Percentiles rank a stretch among this genome's conserved stretches.
Evolutionary conservation across 805 yeast species (phyloP).

Genomic region (Candida corydali): DNA sequence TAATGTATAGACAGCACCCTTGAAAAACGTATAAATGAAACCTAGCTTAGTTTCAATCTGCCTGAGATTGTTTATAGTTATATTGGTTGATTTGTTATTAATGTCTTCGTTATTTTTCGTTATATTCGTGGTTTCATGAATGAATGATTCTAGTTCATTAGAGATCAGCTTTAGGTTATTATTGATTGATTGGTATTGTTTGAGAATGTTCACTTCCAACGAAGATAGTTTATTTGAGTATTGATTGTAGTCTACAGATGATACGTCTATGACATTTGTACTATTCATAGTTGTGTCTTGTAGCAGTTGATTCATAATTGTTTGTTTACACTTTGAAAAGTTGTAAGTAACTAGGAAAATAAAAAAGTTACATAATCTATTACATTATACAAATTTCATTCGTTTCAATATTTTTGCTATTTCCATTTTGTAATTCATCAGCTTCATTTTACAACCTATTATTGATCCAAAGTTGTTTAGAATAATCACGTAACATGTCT

Average conservation of each 20-base stretch:
- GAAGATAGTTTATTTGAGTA: background rate
- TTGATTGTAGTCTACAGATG: background rate
- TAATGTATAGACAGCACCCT: conserved; percentile 67
- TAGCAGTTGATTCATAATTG: background rate
- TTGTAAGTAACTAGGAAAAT: background rate
- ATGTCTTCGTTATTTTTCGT: background rate
- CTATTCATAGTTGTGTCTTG: background rate
- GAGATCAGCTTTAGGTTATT: conserved; percentile 2
- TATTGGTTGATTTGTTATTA: conserved; percentile 1
- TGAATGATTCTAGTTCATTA: conserved; percentile 4
- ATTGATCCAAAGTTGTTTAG: background rate
- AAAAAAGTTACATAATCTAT: background rate
- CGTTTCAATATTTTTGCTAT: background rate
- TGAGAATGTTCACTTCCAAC: conserved; percentile 4
- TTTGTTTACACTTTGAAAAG: background rate
- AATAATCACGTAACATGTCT: conserved; percentile 2
- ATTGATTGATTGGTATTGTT: conserved; percentile 6
- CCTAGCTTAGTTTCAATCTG: conserved; percentile 61
- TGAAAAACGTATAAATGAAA: conserved; percentile 60
- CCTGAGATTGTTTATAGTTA: conserved; percentile 43
- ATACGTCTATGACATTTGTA: background rate
- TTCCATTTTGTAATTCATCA: background rate
- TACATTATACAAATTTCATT: background rate
- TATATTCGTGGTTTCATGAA: background rate
- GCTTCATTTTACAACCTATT: no score